Conservation (phyloP, 1,139 yeast genomes). For the Saccharomyces hybrid region DNA sequence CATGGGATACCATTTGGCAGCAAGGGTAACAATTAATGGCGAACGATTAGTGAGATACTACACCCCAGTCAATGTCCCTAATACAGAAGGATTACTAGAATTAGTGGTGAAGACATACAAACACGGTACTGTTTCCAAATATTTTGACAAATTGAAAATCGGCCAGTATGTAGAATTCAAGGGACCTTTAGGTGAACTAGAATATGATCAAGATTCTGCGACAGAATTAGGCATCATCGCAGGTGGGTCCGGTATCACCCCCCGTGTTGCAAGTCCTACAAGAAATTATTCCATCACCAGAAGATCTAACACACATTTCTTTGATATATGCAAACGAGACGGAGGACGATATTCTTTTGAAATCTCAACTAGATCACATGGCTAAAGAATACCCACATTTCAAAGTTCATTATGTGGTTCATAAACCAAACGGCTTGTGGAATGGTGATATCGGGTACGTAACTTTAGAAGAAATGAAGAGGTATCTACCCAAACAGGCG, state of each 20-base stretch:
- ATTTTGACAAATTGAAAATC: constrained; percentile 53
- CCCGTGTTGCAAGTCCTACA: constrained; percentile 62
- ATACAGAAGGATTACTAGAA: constrained; percentile 66
- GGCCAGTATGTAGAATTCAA: constrained; percentile 64
- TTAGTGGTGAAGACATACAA: constrained; percentile 66
- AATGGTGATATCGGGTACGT: constrained; percentile 55
- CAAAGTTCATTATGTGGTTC: constrained; percentile 42
- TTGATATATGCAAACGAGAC: constrained; percentile 66
- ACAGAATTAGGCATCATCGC: constrained; percentile 61
- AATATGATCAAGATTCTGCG: constrained; percentile 52
- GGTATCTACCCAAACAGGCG: constrained; percentile 44
- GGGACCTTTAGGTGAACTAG: constrained; percentile 72
- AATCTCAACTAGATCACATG: constrained; percentile 62
- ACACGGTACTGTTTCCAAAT: constrained; percentile 57
- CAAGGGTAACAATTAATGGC: constrained; percentile 46
- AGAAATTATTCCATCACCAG: constrained; percentile 57
- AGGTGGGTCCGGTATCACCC: constrained; percentile 83
- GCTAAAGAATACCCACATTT: constrained; percentile 55
- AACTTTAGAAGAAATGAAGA: constrained; percentile 47
- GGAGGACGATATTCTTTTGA: constrained; percentile 64
- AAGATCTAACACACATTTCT: constrained; percentile 51
- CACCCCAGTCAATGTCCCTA: constrained; percentile 65
- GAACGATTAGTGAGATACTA: constrained; percentile 59
- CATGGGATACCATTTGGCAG: constrained; percentile 65
- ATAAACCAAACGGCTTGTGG: constrained; percentile 41